Base-by-base conservation (phyloP, 352 stramenopile species). In the Elongisporangium prolatum region DNA sequence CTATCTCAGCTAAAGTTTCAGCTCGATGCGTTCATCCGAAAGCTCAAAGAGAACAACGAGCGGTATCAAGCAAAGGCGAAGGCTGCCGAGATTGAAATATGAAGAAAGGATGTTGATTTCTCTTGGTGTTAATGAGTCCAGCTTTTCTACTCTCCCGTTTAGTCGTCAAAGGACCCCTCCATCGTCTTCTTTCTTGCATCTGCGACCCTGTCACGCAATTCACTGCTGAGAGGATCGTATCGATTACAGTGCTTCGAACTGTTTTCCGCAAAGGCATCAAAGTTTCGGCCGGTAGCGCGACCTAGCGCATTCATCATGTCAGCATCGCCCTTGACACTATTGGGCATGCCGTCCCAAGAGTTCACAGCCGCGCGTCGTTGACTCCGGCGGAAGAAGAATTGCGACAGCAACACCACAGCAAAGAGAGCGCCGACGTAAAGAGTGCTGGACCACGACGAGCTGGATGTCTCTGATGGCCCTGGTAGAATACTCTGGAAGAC, bases 1-100 rank as follows among this genome's bases (percentile, higher is more conserved):
- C 60, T 84, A 11, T 57, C 64, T 13, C 59, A 81, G 48, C 21
- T 89, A 0, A 68, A 77, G 38, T 71, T 88, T n/a, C 73, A 86
- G 28, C 34, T 85, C n/a, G 54, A 54, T 2, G 60, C 68, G 3
- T 77, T 88, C 49, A 56, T 85, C 13, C 67, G 48, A 16, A 77
- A 77, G 54, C 53, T 79, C 11, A 65, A 74, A 25, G 69, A 84
- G 25, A 84, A 77, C 51, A 83, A 75, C 54, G 51, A 52, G 18
- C 75, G 73, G 0, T 85, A 86, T 50, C 56, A 54, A 37, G 59
- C 66, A 3, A 84, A 86, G 63, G 67, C 65, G 1, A 61, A 64
- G 24, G 65, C 76, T 21, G 56, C 65, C 5, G 56, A 64, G 1
- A 55, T 68, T 50, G 40, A 54, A n/a, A 54, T 65, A 48, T 72